Conservation (phyloP, 1,284 basidiomycete species). For the Stereum hirsutum region DNA sequence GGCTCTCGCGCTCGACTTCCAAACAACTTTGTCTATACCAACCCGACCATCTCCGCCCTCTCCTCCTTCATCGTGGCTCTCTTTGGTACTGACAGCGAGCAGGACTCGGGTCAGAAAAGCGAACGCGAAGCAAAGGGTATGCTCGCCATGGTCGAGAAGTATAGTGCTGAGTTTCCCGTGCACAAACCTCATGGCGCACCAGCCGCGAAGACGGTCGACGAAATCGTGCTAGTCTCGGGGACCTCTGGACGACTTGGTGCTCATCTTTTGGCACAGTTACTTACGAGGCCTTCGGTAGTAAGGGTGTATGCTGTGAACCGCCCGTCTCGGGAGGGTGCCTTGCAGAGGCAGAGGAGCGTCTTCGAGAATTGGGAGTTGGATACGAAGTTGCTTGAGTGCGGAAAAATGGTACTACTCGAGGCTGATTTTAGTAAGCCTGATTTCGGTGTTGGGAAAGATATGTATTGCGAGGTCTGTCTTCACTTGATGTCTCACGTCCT, state of each 20-base stretch:
- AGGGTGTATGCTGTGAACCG: slow-evolving; percentile 18
- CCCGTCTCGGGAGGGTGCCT: slow-evolving; percentile 1
- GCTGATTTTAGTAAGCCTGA: slow-evolving; percentile 18
- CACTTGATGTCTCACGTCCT: background rate
- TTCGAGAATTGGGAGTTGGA: slow-evolving; percentile 23
- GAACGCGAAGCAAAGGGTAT: slow-evolving; percentile 3
- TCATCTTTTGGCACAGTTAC: slow-evolving; percentile 15
- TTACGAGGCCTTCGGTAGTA: slow-evolving; percentile 9
- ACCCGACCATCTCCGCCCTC: slow-evolving; percentile 4
- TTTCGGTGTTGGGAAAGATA: slow-evolving; percentile 19
- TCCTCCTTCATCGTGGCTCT: background rate
- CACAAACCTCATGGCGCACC: slow-evolving; percentile 1
- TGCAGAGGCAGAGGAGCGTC: slow-evolving; percentile 19
- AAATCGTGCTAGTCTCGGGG: slow-evolving; percentile 18
- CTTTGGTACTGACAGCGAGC: background rate
- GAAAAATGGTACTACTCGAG: slow-evolving; percentile 25
- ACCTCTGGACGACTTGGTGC: slow-evolving; percentile 18
- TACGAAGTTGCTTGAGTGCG: slow-evolving; percentile 14
- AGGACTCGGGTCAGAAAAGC: background rate
- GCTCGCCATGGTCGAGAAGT: slow-evolving; percentile 10
- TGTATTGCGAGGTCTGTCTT: slow-evolving; percentile 22
- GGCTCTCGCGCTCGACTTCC: background rate
- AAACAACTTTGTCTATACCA: slow-evolving; percentile 6
- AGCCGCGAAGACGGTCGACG: background rate
- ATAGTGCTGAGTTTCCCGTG: slow-evolving; percentile 9